A percentile compares a stretch with the other conserved stretches of the same genome.
These are phyloP conservation scores for Ophiocordyceps sinensis DNA, from an alignment of 2,329 filamentous ascomycete species.

Conservation along the genomic window DNA sequence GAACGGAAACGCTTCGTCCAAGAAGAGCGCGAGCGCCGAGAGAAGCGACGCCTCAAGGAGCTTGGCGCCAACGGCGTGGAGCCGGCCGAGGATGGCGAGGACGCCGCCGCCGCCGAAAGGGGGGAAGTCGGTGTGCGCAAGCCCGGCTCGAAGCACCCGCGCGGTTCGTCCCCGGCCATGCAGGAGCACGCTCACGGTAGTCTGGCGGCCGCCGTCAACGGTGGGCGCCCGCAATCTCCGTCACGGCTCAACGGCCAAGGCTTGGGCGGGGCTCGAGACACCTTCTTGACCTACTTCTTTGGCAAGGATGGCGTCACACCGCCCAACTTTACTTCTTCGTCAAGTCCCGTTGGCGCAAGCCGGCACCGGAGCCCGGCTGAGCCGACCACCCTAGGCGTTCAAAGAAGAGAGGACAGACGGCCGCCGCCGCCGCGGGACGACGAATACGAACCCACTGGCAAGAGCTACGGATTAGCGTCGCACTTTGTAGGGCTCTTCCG, in stretches of 20 bases:
- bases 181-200: slow-evolving; percentile 49
- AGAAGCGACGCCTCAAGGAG: slow-evolving; percentile 72
- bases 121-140: slow-evolving; percentile 32
- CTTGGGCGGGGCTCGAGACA: slow-evolving; percentile 59
- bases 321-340: slow-evolving; percentile 22
- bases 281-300: slow-evolving; percentile 97
- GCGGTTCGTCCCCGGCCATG: slow-evolving; percentile 74
- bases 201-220: slow-evolving; percentile 54
- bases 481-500: slow-evolving; percentile 39
- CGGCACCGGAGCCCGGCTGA: slow-evolving; percentile 73
- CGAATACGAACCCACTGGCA: slow-evolving; percentile 26
- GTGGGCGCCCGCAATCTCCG: slow-evolving; percentile 23
- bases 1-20: slow-evolving; percentile 69
- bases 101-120: slow-evolving; percentile 31
- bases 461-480: slow-evolving; percentile 27
- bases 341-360: slow-evolving; percentile 12
- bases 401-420: slow-evolving; percentile 48
- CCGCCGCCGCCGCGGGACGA: slow-evolving; percentile 26
- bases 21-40: slow-evolving; percentile 76
- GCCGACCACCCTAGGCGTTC: slow-evolving; percentile 72
- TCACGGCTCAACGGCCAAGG: slow-evolving; percentile 45
- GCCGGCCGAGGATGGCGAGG: slow-evolving; percentile 52
- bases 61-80: slow-evolving; percentile 66
- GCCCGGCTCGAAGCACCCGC: slow-evolving; percentile 27
- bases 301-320: slow-evolving; percentile 67